Base-by-base conservation (phyloP, 139 green algal species). In the Yamagishiella unicocca region DNA sequence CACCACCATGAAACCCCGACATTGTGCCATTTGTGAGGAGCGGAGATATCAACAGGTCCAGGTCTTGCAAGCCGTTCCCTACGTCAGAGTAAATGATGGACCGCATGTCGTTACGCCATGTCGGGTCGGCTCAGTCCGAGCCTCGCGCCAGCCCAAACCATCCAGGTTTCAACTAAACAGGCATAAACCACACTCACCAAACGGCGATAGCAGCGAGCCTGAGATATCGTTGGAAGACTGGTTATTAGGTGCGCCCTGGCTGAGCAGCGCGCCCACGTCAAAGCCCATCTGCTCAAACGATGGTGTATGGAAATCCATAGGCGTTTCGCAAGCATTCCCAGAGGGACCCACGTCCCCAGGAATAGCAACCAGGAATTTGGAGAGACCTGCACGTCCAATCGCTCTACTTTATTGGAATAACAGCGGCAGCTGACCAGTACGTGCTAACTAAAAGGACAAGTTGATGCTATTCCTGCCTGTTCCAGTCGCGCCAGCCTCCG, bases 11-110 rank as follows among this genome's bases (percentile, higher is more conserved):
- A 82, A 82, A 82, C 2, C 74, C 46, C 9, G 12, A 17, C 0
- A 31, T 46, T 4, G 3, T 37, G 9, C 76, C 76, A 46, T 71
- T 72, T 29, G 76, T 71, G 0, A 55, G 53, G 4, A 83, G 35
- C 24, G 76, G 76, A 2, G 76, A 83, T 38, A 83, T 83, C 9
- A 83, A 54, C 24, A 83, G 54, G 25, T 83, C 76, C 37, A 83
- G 45, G 76, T 83, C 76, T 55, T 66, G 74, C 2, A 82, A 31
- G 0, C 46, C 45, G 74, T 67, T 82, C 1, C 74, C 74, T 82
- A 42, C 70, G 40, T 6, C 50, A 17, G 50, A n/a, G n/a, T n/a
- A n/a, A n/a, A n/a, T n/a, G 50, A 58, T 8, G 7, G 37, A 33
- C 31, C 2, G 25, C 72, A 80, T 42, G 72, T 42, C 43, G 21